phyloP scores from a whole-genome alignment of 345 rosid species.

The Brassica juncea region DNA sequence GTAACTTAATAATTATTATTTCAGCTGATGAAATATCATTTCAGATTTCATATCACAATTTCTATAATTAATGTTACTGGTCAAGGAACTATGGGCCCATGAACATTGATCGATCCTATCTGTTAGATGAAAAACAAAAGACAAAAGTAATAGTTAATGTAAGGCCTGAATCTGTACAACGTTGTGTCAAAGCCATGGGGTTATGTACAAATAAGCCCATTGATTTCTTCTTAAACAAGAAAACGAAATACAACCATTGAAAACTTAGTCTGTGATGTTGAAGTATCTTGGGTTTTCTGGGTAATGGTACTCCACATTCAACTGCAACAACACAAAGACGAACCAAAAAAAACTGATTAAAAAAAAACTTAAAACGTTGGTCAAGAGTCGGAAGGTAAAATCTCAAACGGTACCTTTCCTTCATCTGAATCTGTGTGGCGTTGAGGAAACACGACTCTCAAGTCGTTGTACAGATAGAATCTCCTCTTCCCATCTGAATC shows the following conservation, averaged over 20 bases:
- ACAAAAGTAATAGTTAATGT: neutral
- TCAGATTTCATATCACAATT: neutral
- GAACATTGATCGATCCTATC: neutral
- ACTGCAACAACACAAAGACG: conserved; percentile 45
- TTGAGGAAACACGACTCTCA: conserved; percentile 90
- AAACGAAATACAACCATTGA: conserved; percentile 13
- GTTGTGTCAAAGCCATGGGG: conserved; percentile 18
- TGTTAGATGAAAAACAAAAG: neutral
- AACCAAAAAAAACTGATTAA: neutral
- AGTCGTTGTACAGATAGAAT: conserved; percentile 81
- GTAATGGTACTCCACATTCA: conserved; percentile 83
- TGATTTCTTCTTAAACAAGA: conserved; percentile 13
- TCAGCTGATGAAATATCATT: too few relatives aligned
- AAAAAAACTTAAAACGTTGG: neutral
- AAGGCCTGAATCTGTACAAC: conserved; percentile 26
- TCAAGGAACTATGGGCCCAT: neutral
- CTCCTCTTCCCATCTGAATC: conserved; percentile 59
- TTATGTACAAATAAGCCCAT: conserved; percentile 29
- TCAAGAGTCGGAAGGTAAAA: conserved; percentile 14
- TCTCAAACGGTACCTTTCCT: conserved; percentile 69
- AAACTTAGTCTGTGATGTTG: conserved; percentile 56
- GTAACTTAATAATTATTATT: too few relatives aligned
- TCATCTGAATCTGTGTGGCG: conserved; percentile 95
- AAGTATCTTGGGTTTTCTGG: conserved; percentile 90
- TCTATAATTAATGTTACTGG: neutral